Evolutionary conservation across 495 filamentous ascomycete species (phyloP), one percentile per base, ranked within the genome.

Genomic region (Parmelia sp.): DNA sequence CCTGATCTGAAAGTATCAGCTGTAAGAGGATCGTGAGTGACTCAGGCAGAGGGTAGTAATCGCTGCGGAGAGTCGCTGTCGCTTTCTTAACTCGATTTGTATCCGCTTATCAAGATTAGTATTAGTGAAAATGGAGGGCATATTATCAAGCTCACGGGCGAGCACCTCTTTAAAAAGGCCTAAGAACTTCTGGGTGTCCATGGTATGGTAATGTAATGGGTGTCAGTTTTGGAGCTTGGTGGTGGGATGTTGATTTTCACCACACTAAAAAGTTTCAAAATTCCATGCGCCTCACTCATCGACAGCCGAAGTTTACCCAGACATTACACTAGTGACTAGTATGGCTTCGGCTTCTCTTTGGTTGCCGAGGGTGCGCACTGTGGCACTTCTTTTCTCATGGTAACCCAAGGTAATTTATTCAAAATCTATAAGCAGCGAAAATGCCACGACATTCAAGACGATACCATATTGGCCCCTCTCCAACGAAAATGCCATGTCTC

Each of bases 51-150:
- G 85, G 85, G 76, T 94, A 97, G 81, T 89, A 97, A 70, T 90
- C 89, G 72, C 93, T 91, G 75, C 92, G 92, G 57, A 98, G 83
- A 66, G 88, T 84, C 15, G 86, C 84, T n/a, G 94, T 98, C 40
- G 91, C 91, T 60, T 88, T 84, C 81, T 96, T 96, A 71, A 98
- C 86, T 66, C 80, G 84, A 39, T 86, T 81, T 55, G 90, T 92
- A 72, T 92, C 86, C 68, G 90, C 88, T 91, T 27, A 5, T 42
- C 10, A 1, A 15, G 10, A 67, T 58, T 61, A 58, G 57, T 35
- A 29, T 47, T 17, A 25, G 45, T 11, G 25, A 60, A 29, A 58
- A 23, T 17, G 55, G 15, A 31, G 66, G 64, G 58, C 4, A 27
- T 55, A 72, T 17, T 70, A 78, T 76, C 76, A 47, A 72, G 56